Conservation (phyloP, 2,329 filamentous ascomycete species). For the Verticillium nubilum region DNA sequence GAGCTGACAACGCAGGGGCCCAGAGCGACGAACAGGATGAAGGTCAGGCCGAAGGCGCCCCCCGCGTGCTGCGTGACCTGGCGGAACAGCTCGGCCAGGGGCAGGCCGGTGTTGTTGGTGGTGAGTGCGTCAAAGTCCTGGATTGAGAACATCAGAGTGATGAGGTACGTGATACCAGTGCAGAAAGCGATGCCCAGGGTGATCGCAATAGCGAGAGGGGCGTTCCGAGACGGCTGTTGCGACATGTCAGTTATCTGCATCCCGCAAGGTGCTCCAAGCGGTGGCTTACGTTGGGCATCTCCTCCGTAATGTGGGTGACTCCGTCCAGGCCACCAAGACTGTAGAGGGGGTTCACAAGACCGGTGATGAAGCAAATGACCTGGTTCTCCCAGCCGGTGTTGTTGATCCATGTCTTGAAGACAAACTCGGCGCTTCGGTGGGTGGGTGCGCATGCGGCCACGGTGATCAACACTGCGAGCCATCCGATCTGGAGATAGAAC, state of each 20-base stretch:
- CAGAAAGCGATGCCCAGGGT: conserved; percentile 43
- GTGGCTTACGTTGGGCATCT: conserved; percentile 40
- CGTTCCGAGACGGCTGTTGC: conserved; percentile 26
- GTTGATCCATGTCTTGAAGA: conserved; percentile 47
- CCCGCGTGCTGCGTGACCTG: conserved; percentile 33
- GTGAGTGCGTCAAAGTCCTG: conserved; percentile 39
- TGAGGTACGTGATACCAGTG: conserved; percentile 42
- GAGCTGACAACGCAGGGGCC: conserved; percentile 32
- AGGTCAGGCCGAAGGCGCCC: conserved; percentile 33
- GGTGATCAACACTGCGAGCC: conserved; percentile 40
- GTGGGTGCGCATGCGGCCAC: conserved; percentile 39
- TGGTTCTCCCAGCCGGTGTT: conserved; percentile 46
- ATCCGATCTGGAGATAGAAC: conserved; percentile 39
- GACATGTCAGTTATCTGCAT: background rate
- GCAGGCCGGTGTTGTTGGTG: conserved; percentile 34
- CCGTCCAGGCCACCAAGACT: conserved; percentile 41
- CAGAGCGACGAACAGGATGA: conserved; percentile 37
- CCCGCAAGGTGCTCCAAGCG: background rate
- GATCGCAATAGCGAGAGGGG: conserved; percentile 31
- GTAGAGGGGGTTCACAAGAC: conserved; percentile 42
- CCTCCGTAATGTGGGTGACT: conserved; percentile 44
- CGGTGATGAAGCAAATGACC: conserved; percentile 43
- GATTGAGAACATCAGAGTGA: conserved; percentile 46
- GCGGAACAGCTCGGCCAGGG: conserved; percentile 38
- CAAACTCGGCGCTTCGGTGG: conserved; percentile 39